Evolutionary conservation across 2,329 filamentous ascomycete species (phyloP), one percentile per base, ranked within the genome.

Genomic region (Aspergillus aculeatus): DNA sequence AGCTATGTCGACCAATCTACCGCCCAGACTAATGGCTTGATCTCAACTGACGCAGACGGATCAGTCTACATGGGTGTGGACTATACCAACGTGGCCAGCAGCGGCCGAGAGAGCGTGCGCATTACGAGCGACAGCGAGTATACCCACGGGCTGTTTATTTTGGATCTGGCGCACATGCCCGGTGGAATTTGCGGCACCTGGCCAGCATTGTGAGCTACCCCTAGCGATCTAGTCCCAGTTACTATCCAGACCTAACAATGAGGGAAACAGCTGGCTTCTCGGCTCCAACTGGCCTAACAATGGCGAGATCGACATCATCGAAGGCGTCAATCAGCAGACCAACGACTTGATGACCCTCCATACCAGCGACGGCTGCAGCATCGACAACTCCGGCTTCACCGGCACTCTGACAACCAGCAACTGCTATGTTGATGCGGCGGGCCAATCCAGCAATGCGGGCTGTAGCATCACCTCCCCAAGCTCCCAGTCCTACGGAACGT

Each of bases 231-330:
- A 53, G 3, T 14, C 48, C 24, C 2, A 47, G 23, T 29, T 9
- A 9, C 9, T 10, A 29, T 29, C 7, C 26, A 29, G 9, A 10
- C 16, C 29, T 54, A 50, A 60, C 57, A 16, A 47, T 23, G 4
- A 35, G 41, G 14, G 49, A 52, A 47, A 11, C 31, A 79, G 77
- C 72, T 84, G 82, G 82, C 80, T 79, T 50, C 72, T 91, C 35
- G 89, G 89, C 16, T 79, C 82, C n/a, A 75, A 83, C 69, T 93
- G 90, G 90, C 90, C 90, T 1, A 73, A 72, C 47, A 79, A 80
- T 7, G 90, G 90, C 50, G 90, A 93, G 76, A 90, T 94, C 68
- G 90, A 94, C 73, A 89, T 93, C 68, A 85, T 93, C 66, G 90
- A 93, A 77, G 89, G 89, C 41, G 88, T 92, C 66, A 90, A 91